phyloP scores from a whole-genome alignment of 2,329 filamentous ascomycete genomes.

The Aspergillus quadrilineatus region DNA sequence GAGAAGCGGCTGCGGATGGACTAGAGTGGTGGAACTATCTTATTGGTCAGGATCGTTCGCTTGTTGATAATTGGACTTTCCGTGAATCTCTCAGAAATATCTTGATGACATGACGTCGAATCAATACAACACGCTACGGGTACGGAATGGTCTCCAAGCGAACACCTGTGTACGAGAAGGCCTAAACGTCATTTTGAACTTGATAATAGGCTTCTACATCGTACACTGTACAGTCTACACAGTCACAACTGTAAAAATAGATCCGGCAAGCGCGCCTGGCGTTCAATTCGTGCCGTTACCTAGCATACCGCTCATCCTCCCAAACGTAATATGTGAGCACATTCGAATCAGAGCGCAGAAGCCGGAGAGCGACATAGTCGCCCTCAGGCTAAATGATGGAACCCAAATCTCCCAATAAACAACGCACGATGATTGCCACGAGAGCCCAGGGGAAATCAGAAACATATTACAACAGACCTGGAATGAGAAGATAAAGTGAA shows the following conservation, averaged over 20 bases:
- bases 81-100: not conserved
- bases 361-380: not conserved
- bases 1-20: constrained; percentile 86
- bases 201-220: not conserved
- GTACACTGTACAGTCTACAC: not conserved
- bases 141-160: not conserved
- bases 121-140: not conserved
- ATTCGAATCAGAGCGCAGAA: not conserved
- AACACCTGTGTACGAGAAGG: not conserved
- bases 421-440: not conserved
- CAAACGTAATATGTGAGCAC: not conserved
- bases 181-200: too few relatives aligned
- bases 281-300: not conserved
- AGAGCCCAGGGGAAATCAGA: not conserved
- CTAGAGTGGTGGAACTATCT: constrained; percentile 21
- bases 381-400: not conserved
- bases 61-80: not conserved
- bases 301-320: not conserved
- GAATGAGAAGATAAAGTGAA: not conserved
- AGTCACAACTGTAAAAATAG: not conserved
- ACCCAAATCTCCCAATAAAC: not conserved
- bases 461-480: not conserved
- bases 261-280: not conserved
- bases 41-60: not conserved
- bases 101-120: not conserved